A percentile compares a stretch with the other conserved stretches of the same genome.
phyloP scores from a whole-genome alignment of 495 filamentous ascomycete genomes.

The Chaetomium fimeti region DNA sequence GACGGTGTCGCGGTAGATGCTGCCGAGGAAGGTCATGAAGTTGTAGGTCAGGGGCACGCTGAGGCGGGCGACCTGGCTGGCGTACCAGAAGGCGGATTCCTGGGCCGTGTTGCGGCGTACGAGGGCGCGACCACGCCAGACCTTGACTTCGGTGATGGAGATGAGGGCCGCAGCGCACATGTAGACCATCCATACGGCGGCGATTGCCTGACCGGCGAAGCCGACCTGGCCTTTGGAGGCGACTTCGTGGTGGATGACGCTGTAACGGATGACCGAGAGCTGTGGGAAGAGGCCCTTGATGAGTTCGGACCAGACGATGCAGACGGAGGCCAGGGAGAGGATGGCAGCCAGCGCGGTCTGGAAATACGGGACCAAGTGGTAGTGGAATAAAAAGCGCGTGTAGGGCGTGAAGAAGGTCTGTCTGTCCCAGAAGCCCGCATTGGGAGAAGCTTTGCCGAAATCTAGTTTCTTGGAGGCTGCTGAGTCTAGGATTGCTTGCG shows the following conservation, averaged over 20 bases:
- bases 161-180: constrained; percentile 82
- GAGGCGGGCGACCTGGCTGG: constrained; percentile 81
- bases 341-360: constrained; percentile 60
- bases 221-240: constrained; percentile 66
- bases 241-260: constrained; percentile 74
- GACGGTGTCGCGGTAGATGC: constrained; percentile 65
- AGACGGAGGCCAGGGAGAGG: constrained; percentile 70
- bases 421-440: constrained; percentile 54
- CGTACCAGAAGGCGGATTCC: constrained; percentile 93
- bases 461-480: constrained; percentile 75
- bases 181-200: constrained; percentile 86
- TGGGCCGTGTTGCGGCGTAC: constrained; percentile 86
- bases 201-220: constrained; percentile 78
- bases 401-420: constrained; percentile 73
- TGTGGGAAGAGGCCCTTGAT: constrained; percentile 72
- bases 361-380: constrained; percentile 63
- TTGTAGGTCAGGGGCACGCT: constrained; percentile 93
- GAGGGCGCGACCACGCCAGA: constrained; percentile 90
- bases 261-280: constrained; percentile 79
- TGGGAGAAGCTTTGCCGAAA: constrained; percentile 60
- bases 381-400: constrained; percentile 75
- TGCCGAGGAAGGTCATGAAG: constrained; percentile 83
- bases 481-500: constrained; percentile 83
- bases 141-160: constrained; percentile 82
- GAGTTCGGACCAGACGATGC: constrained; percentile 89